Base-by-base conservation (phyloP, 2,329 filamentous ascomycete species). In the Erysiphe pulchra region DNA sequence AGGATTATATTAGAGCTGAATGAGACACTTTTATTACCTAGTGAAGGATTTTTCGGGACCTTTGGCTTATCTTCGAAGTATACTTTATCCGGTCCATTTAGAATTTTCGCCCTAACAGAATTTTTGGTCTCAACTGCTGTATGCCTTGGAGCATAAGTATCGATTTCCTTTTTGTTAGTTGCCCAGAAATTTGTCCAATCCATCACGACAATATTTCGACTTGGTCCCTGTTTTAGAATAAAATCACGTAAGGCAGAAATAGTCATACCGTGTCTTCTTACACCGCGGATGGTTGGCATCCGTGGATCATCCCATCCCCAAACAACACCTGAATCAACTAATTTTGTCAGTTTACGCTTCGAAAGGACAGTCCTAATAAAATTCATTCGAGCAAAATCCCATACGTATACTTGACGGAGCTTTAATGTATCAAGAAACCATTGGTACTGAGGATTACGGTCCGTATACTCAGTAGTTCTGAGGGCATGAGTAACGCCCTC, bases 221-320 rank as follows among this genome's bases (percentile, higher is more conserved):
- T 82, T 1, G 82, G 82, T 0, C 82, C 82, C 62, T 87, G 82
- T 64, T 80, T 81, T 51, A 87, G 65, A 59, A 87, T 87, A 60
- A 86, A 90, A 57, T 86, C 80, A 44, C 80, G 75, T 32, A 90
- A 70, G 14, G 81, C 82, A 20, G 78, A 69, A 43, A 86, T 75
- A 12, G 80, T 84, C 71, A 86, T 77, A 47, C 82, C 82, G 36
- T 81, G 75, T 48, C 82, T 70, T 48, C 78, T 70, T 43, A 90
- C 78, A 59, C 82, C 82, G 18, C 82, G 75, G 47, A 86, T 77
- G 10, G 82, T 87, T 9, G 82, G 82, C 80, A 90, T 84, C 44
- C 82, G 76, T 18, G 82, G 81, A 58, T 87, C 82, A 53, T 90
- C 81, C 82, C 82, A 90, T 51, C 82, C 82, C 69, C 73, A 79